Evolutionary conservation across 805 yeast species (phyloP), one percentile per base, ranked within the genome.

Genomic region (Candida schatavii): DNA sequence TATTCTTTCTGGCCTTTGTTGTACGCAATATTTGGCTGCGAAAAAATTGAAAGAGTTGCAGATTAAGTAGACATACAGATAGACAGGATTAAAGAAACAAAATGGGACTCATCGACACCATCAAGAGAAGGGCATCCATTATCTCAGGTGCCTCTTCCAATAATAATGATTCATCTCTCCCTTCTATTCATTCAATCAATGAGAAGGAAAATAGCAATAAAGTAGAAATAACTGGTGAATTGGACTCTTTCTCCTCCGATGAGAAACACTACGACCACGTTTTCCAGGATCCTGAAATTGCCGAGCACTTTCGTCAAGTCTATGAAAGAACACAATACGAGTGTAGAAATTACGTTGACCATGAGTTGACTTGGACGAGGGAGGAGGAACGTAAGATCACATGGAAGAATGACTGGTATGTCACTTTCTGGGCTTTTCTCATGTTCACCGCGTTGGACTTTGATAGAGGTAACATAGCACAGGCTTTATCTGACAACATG

Each of bases 401-500:
- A 13, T 52, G 78, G 55, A 80, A 78, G 51, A 64, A 78, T 32
- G 86, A 83, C 46, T 68, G 68, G 62, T 62, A 72, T 35, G 84
- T 82, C 21, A 65, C 80, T 3, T 59, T 78, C 23, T 69, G 81
- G 68, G 83, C 84, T 0, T 77, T 78, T 45, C 49, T 81, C 43
- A 70, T 80, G 78, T 81, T 81, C 54, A 61, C 76, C 33, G 78
- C 79, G 6, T 66, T 81, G 42, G 80, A 81, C 52, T 57, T 80
- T 43, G 85, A 80, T 57, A 62, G 87, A 50, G 73, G 74, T 39
- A 81, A 81, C 54, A 57, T 81, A 38, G 54, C 67, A 3, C 83
- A 80, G 51, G 84, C 84, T 6, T 64, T 78, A 4, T 66, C 86
- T 0, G 87, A 79, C 47, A 72, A 77, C 48, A 48, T 82, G 50